A percentile compares a stretch with the other conserved stretches of the same genome.
Evolutionary conservation across 2,329 filamentous ascomycete genomes (phyloP).

Genomic region (Colletotrichum musae): DNA sequence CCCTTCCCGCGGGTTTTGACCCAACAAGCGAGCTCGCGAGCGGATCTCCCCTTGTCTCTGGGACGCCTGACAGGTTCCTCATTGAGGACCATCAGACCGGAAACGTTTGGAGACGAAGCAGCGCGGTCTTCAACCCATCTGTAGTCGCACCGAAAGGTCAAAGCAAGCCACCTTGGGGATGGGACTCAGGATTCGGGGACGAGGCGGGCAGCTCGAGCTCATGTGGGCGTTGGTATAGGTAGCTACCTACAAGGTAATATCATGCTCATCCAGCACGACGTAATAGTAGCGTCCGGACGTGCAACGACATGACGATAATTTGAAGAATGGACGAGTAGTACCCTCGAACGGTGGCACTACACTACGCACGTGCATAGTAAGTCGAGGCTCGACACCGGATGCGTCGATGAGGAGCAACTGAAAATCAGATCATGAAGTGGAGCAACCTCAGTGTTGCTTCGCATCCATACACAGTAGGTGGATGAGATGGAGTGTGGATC

Average conservation of each 20-base stretch:
- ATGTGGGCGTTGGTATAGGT: no score
- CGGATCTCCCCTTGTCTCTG: conserved; percentile 17
- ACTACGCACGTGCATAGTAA: background rate
- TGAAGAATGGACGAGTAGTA: background rate
- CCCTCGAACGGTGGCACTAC: background rate
- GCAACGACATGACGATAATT: background rate
- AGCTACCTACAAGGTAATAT: no score
- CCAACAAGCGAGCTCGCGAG: background rate
- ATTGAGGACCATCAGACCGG: background rate
- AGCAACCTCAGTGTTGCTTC: background rate
- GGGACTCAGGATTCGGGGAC: background rate
- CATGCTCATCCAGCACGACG: no score
- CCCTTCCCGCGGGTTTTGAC: conserved; percentile 18
- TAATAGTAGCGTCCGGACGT: no score
- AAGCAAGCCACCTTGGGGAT: background rate
- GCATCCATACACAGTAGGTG: background rate
- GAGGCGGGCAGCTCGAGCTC: background rate
- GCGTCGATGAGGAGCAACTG: conserved; percentile 20
- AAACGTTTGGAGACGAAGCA: background rate
- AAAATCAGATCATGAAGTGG: conserved; percentile 37
- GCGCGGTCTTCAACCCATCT: background rate
- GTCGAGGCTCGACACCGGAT: conserved; percentile 24
- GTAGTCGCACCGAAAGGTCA: background rate
- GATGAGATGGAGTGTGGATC: conserved; percentile 10
- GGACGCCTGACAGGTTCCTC: conserved; percentile 15